Evolutionary conservation across 2,329 filamentous ascomycete species (phyloP).

Genomic region (Rhinocladiella similis): DNA sequence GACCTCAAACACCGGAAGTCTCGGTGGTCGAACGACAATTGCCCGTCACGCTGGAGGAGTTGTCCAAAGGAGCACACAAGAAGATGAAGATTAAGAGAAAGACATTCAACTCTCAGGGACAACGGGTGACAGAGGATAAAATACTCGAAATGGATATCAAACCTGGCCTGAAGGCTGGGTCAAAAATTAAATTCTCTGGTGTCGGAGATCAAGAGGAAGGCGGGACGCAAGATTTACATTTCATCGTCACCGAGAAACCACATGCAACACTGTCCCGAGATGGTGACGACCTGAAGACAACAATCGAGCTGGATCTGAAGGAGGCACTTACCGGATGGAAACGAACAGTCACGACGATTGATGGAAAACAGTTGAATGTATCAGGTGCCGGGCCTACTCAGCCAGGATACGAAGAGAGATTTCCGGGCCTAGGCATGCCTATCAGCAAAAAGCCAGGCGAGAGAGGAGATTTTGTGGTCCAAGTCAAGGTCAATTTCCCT

Average conservation of each 20-base stretch:
- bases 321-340: constrained; percentile 94
- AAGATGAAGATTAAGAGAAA: constrained; percentile 99
- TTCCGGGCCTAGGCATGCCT: constrained; percentile 89
- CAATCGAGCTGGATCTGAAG: constrained; percentile 80
- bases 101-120: constrained; percentile 82
- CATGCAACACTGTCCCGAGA: constrained; percentile 83
- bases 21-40: constrained; percentile 86
- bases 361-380: constrained; percentile 79
- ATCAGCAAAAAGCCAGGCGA: constrained; percentile 84
- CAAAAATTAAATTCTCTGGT: constrained; percentile 96
- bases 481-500: constrained; percentile 92
- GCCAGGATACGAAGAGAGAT: constrained; percentile 77
- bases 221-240: constrained; percentile 91
- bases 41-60: constrained; percentile 79
- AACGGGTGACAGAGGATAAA: constrained; percentile 82
- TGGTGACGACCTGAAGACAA: constrained; percentile 80
- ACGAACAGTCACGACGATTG: constrained; percentile 88
- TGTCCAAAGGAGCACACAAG: constrained; percentile 85
- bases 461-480: constrained; percentile 84
- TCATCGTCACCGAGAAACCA: constrained; percentile 91
- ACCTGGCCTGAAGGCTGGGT: constrained; percentile 90
- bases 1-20: constrained; percentile 70
- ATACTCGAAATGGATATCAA: constrained; percentile 95
- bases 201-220: constrained; percentile 98
- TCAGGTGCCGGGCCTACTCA: constrained; percentile 81